A percentile compares a stretch with the other conserved stretches of the same genome.
These are phyloP conservation scores for Linnemannia zychae DNA, from an alignment of 192 early-diverging fungal genomes.

Conservation along the genomic window DNA sequence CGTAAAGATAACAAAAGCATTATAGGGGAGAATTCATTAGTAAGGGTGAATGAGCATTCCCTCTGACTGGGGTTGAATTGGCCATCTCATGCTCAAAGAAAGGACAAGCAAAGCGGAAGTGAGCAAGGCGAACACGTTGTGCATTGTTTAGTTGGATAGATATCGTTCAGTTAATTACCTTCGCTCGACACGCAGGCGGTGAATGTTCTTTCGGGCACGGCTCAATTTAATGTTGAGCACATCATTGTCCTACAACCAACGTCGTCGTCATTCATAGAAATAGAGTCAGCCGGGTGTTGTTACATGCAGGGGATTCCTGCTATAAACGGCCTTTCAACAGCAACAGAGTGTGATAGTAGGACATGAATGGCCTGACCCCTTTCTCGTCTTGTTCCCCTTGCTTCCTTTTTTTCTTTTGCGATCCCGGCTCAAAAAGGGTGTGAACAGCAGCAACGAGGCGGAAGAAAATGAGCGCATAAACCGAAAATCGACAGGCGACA, in stretches of 20 bases:
- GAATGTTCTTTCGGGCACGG: slow-evolving; percentile 59
- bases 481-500: neutral
- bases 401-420: no score
- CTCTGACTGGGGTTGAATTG: neutral
- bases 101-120: neutral
- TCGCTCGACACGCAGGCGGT: slow-evolving; percentile 61
- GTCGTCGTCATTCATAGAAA: neutral
- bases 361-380: neutral
- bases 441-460: slow-evolving; percentile 4
- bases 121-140: neutral
- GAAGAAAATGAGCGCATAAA: slow-evolving; percentile 3
- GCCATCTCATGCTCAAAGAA: neutral
- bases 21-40: neutral
- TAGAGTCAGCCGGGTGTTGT: neutral
- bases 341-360: neutral
- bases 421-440: neutral
- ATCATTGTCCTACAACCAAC: slow-evolving; percentile 60
- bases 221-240: slow-evolving; percentile 54
- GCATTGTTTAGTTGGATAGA: neutral
- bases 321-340: neutral
- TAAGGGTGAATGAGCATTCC: neutral
- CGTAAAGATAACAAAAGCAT: neutral
- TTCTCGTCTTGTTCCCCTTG: neutral
- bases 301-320: neutral
- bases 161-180: slow-evolving; percentile 37